Conservation (phyloP, 306 rosid species). For the Vicia faba region DNA sequence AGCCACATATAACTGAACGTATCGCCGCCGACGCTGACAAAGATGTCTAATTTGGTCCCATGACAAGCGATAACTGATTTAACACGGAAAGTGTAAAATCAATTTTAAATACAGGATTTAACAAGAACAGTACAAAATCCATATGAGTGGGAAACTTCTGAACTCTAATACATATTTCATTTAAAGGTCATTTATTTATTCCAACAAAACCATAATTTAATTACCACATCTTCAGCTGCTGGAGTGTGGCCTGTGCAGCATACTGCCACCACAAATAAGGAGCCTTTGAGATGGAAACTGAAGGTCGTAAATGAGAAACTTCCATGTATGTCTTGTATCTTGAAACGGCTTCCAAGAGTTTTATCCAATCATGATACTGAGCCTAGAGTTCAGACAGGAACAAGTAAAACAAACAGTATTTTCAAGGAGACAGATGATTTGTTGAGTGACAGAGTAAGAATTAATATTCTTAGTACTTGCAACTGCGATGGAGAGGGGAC, state of each 20-base stretch:
- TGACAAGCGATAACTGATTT: conserved; percentile 82
- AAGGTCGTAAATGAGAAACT: conserved; percentile 84
- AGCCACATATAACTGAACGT: conserved; percentile 79
- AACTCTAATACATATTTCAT: conserved; percentile 10
- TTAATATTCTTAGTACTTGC: background rate
- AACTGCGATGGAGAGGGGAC: too few relatives aligned
- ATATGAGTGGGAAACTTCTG: conserved; percentile 5
- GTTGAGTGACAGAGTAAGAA: conserved; percentile 3
- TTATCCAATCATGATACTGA: conserved; percentile 93
- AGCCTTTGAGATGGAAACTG: conserved; percentile 62
- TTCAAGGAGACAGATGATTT: background rate
- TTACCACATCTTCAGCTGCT: conserved; percentile 91
- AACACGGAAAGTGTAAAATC: conserved; percentile 40
- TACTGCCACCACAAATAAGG: conserved; percentile 85
- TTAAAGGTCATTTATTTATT: conserved; percentile 20
- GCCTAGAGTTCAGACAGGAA: conserved; percentile 47
- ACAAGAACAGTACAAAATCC: conserved; percentile 19
- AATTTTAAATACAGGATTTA: conserved; percentile 31
- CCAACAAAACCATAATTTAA: conserved; percentile 30
- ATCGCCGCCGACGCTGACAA: conserved; percentile 90
- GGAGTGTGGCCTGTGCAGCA: conserved; percentile 83
- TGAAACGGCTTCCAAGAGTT: conserved; percentile 84
- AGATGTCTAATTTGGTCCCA: conserved; percentile 88
- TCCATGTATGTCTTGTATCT: conserved; percentile 81
- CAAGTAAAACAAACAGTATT: conserved; percentile 16